phyloP scores from a whole-genome alignment of 768 basidiomycete genomes.

The Gyrodon lividus region DNA sequence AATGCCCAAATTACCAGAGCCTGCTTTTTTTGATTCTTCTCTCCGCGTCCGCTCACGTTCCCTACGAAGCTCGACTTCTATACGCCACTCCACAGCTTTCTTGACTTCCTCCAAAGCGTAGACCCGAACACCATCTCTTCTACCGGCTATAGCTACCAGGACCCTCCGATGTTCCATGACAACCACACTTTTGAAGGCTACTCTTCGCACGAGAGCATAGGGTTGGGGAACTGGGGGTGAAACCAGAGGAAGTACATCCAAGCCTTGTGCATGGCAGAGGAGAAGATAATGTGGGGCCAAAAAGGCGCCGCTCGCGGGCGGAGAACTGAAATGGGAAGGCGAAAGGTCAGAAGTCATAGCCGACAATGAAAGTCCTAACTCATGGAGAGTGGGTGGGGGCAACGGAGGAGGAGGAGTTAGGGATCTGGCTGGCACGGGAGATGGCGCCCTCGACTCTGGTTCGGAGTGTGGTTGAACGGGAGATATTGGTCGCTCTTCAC shows the following conservation, averaged over 20 bases:
- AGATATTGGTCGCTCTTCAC: slow-evolving; percentile 33
- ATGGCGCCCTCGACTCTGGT: slow-evolving; percentile 49
- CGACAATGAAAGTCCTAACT: slow-evolving; percentile 72
- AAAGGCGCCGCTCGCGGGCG: slow-evolving; percentile 78
- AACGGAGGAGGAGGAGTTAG: slow-evolving; percentile 70
- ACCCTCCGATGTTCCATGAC: slow-evolving; percentile 92
- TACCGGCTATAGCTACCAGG: slow-evolving; percentile 84
- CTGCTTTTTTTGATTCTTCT: slow-evolving; percentile 60
- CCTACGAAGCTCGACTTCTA: slow-evolving; percentile 74
- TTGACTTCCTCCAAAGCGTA: slow-evolving; percentile 87
- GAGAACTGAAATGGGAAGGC: slow-evolving; percentile 74
- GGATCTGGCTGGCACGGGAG: slow-evolving; percentile 53
- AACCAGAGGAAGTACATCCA: slow-evolving; percentile 79
- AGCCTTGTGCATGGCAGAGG: slow-evolving; percentile 81
- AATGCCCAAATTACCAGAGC: slow-evolving; percentile 36
- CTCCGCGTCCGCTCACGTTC: slow-evolving; percentile 71
- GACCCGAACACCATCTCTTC: slow-evolving; percentile 83
- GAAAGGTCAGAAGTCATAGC: slow-evolving; percentile 66
- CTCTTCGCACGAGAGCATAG: slow-evolving; percentile 78
- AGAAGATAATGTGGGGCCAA: slow-evolving; percentile 78
- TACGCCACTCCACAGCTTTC: slow-evolving; percentile 84
- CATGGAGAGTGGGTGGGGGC: slow-evolving; percentile 67
- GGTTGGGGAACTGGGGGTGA: slow-evolving; percentile 75
- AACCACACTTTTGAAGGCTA: slow-evolving; percentile 82
- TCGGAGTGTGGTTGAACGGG: slow-evolving; percentile 32